These are phyloP conservation scores for Pyrenopolyporus hunteri DNA, from an alignment of 495 filamentous ascomycete species.

Conservation along the genomic window DNA sequence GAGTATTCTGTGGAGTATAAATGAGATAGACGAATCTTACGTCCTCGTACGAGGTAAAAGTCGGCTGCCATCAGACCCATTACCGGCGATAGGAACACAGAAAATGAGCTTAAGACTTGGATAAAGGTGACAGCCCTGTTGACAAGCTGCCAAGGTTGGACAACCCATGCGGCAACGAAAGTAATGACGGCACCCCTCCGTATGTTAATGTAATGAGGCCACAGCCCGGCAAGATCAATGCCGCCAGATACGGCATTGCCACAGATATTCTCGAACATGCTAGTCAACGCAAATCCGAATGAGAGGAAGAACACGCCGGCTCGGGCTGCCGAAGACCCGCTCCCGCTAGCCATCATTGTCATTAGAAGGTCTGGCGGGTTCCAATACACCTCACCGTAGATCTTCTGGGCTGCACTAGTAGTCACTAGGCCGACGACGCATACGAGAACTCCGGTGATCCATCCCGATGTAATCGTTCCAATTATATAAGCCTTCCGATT, in stretches of 20 bases:
- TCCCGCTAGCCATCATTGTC: conserved; percentile 35
- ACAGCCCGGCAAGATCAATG: conserved; percentile 54
- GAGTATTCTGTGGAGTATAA: conserved; percentile 35
- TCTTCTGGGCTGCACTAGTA: conserved; percentile 45
- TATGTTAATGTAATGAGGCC: conserved; percentile 58
- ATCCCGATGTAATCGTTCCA: conserved; percentile 45
- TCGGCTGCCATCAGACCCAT: conserved; percentile 42
- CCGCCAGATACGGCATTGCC: conserved; percentile 44
- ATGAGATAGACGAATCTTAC: conserved; percentile 42
- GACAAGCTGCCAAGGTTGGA: conserved; percentile 59
- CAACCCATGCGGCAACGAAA: conserved; percentile 46
- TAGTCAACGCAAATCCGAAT: conserved; percentile 37
- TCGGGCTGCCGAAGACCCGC: conserved; percentile 41
- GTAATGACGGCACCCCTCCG: conserved; percentile 54
- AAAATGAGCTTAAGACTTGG: conserved; percentile 55
- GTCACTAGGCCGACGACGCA: conserved; percentile 43
- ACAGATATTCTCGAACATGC: conserved; percentile 41
- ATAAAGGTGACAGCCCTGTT: conserved; percentile 57
- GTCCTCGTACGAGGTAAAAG: conserved; percentile 43
- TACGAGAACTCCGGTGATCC: conserved; percentile 40
- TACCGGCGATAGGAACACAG: conserved; percentile 55
- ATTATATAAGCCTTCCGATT: conserved; percentile 38
- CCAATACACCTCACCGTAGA: conserved; percentile 52
- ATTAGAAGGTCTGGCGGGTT: conserved; percentile 45
- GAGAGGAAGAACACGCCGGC: conserved; percentile 48